Evolutionary conservation across 2,329 filamentous ascomycete genomes (phyloP).

Genomic region (Ambrosiella cleistominuta): DNA sequence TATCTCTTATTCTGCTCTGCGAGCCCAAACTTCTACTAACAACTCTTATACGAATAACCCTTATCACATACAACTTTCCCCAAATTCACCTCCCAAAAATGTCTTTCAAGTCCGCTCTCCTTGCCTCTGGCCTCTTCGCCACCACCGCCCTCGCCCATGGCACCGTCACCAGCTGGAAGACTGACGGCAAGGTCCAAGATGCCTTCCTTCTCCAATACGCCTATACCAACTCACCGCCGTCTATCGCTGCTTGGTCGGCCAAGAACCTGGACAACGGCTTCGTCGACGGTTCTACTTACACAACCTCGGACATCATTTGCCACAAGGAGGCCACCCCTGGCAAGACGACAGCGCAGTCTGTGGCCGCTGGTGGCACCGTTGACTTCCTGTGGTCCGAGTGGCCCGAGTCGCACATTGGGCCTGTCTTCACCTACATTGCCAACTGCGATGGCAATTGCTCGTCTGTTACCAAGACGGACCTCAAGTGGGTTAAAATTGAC

Average conservation of each 20-base stretch:
- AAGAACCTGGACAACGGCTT: conserved; percentile 32
- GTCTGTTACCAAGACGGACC: conserved; percentile 30
- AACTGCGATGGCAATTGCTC: conserved; percentile 39
- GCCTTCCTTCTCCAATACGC: conserved; percentile 16
- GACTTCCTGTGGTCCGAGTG: conserved; percentile 26
- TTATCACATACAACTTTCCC: not conserved
- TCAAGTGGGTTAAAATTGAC: conserved; percentile 48
- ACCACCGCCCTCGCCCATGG: conserved; percentile 4
- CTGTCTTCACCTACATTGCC: conserved; percentile 47
- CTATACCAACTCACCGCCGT: conserved; percentile 15
- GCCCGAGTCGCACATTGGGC: conserved; percentile 29
- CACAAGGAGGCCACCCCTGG: conserved; percentile 25
- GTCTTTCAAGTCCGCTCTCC: conserved; percentile 8
- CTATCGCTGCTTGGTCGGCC: conserved; percentile 23
- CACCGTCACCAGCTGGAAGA: conserved; percentile 10
- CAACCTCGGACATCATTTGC: conserved; percentile 28
- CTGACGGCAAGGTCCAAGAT: conserved; percentile 13
- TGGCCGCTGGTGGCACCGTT: conserved; percentile 25
- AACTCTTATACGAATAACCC: not conserved
- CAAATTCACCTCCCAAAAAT: not conserved
- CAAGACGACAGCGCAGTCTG: conserved; percentile 20
- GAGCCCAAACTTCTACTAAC: not conserved
- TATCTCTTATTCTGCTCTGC: not conserved
- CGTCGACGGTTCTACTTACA: conserved; percentile 26
- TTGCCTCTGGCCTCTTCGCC: conserved; percentile 5